phyloP scores from a whole-genome alignment of 495 filamentous ascomycete genomes.

The Thozetella sp. region DNA sequence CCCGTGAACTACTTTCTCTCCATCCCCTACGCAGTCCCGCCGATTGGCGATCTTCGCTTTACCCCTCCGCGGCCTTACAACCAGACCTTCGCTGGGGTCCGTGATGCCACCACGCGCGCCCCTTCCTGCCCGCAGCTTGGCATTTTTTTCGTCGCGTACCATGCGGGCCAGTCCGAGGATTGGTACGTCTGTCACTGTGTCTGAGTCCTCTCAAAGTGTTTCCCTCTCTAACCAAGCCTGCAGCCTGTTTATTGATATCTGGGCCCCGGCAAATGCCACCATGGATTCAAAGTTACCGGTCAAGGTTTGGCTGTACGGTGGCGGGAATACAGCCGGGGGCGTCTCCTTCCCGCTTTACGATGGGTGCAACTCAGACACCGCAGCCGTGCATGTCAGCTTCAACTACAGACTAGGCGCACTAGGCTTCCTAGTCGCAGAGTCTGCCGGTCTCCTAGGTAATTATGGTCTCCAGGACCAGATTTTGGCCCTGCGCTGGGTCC shows the following conservation, averaged over 20 bases:
- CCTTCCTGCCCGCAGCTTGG: constrained; percentile 33
- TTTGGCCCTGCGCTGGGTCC: constrained; percentile 49
- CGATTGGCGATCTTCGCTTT: constrained; percentile 24
- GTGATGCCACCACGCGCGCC: constrained; percentile 13
- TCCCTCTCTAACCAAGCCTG: not conserved
- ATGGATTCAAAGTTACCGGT: constrained; percentile 35
- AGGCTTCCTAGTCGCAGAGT: constrained; percentile 45
- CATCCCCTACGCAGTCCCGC: constrained; percentile 28
- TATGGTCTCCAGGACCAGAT: constrained; percentile 57
- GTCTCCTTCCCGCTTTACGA: constrained; percentile 34
- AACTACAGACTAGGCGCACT: constrained; percentile 65
- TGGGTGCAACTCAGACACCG: constrained; percentile 34
- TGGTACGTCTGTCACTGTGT: constrained; percentile 8
- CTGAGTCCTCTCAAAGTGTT: not conserved
- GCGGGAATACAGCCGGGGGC: constrained; percentile 26
- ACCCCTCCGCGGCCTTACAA: constrained; percentile 23
- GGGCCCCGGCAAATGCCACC: constrained; percentile 25
- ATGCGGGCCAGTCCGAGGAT: constrained; percentile 25
- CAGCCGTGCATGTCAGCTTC: constrained; percentile 36
- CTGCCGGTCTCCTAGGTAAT: constrained; percentile 26
- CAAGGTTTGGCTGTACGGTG: constrained; percentile 43
- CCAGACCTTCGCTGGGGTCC: constrained; percentile 4
- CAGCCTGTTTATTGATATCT: constrained; percentile 30
- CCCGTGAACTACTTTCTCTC: constrained; percentile 19
- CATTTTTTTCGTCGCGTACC: constrained; percentile 18